These are phyloP conservation scores for Solanum rostratum DNA, from an alignment of 257 asterid species.

Conservation along the genomic window DNA sequence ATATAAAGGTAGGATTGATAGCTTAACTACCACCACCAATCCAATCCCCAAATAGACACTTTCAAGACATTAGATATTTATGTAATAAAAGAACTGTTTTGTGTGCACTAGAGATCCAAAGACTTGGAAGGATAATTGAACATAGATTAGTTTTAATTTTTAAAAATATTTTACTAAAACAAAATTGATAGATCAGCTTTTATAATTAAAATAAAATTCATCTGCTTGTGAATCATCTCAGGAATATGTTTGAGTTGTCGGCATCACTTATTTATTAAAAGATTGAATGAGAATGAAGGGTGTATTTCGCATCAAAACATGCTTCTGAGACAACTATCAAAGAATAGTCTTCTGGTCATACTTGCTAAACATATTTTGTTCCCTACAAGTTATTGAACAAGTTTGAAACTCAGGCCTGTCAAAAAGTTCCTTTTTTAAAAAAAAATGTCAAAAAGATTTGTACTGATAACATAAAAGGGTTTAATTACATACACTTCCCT, in stretches of 20 bases:
- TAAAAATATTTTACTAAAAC: neutral
- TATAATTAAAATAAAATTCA: neutral
- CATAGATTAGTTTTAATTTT: neutral
- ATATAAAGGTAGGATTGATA: neutral
- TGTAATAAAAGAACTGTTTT: neutral
- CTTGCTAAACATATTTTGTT: neutral
- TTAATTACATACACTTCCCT: neutral
- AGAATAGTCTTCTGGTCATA: neutral
- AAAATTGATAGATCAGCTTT: neutral
- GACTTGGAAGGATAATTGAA: neutral
- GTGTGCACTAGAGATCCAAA: neutral
- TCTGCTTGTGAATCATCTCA: neutral
- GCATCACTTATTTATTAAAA: neutral
- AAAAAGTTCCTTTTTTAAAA: too few relatives aligned
- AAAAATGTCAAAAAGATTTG: neutral
- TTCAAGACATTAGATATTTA: neutral
- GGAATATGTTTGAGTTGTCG: neutral
- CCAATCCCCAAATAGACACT: neutral
- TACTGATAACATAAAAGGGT: neutral
- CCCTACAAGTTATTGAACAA: neutral
- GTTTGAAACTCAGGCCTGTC: neutral
- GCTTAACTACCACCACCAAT: neutral
- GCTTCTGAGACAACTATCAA: neutral
- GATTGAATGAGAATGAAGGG: neutral
- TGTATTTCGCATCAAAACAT: neutral